These are phyloP conservation scores for Singerocomus inundabilis DNA, from an alignment of 1,284 basidiomycete species.

Conservation along the genomic window DNA sequence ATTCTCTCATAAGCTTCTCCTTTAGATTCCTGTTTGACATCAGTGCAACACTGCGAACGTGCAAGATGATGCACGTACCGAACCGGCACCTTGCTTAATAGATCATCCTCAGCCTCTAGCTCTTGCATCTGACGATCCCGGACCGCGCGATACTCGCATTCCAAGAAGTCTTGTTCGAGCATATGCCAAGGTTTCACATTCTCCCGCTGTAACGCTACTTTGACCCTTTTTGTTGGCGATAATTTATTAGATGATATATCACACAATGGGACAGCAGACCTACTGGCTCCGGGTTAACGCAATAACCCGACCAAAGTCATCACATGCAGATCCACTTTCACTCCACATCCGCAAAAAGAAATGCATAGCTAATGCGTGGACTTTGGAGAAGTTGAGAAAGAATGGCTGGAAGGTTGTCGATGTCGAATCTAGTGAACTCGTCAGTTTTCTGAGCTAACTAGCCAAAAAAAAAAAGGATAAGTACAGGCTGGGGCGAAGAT, in stretches of 20 bases:
- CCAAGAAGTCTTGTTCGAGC: slow-evolving; percentile 82
- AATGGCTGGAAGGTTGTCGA: slow-evolving; percentile 87
- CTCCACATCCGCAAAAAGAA: slow-evolving; percentile 97
- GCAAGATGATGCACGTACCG: slow-evolving; percentile 49
- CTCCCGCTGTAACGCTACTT: slow-evolving; percentile 76
- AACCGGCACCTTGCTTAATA: slow-evolving; percentile 81
- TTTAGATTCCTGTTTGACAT: slow-evolving; percentile 68
- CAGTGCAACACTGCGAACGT: slow-evolving; percentile 3
- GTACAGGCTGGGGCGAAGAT: slow-evolving; percentile 76
- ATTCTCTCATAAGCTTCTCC: slow-evolving; percentile 86
- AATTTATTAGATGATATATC: slow-evolving; percentile 9
- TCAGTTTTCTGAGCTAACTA: slow-evolving; percentile 19
- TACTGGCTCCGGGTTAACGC: slow-evolving; percentile 86
- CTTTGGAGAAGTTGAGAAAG: slow-evolving; percentile 82
- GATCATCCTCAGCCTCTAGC: slow-evolving; percentile 88
- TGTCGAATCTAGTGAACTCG: slow-evolving; percentile 58
- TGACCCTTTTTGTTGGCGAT: slow-evolving; percentile 49
- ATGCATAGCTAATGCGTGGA: slow-evolving; percentile 80
- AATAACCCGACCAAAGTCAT: slow-evolving; percentile 81
- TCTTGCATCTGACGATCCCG: slow-evolving; percentile 94
- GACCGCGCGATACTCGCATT: slow-evolving; percentile 84
- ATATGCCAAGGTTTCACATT: slow-evolving; percentile 80
- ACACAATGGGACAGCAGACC: slow-evolving; percentile 33
- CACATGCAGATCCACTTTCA: slow-evolving; percentile 80
- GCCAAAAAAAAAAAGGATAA: slow-evolving; percentile 30